A percentile compares a stretch with the other conserved stretches of the same genome.
These are phyloP conservation scores for Rehmannia glutinosa DNA, from an alignment of 257 asterid species.

Conservation along the genomic window DNA sequence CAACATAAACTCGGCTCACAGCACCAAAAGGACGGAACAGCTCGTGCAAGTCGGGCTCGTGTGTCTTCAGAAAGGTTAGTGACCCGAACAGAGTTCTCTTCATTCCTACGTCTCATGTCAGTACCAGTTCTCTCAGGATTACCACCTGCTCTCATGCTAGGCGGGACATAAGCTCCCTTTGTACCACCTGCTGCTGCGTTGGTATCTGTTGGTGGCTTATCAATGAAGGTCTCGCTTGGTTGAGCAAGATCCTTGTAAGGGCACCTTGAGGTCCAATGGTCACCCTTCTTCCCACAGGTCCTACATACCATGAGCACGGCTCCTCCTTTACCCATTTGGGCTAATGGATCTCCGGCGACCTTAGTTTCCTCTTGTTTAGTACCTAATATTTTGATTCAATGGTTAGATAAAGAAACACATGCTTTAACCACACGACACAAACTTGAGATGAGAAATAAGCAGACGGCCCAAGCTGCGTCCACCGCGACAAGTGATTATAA, in stretches of 20 bases:
- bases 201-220: conserved; percentile 65
- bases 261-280: conserved; percentile 94
- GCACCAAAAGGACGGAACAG: conserved; percentile 85
- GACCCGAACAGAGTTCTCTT: conserved; percentile 88
- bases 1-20: conserved; percentile 80
- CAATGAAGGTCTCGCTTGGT: conserved; percentile 51
- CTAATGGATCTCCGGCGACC: conserved; percentile 52
- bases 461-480: background rate
- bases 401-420: background rate
- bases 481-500: too few relatives aligned
- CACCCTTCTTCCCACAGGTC: conserved; percentile 91
- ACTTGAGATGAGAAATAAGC: background rate
- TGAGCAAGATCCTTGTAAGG: conserved; percentile 91
- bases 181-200: conserved; percentile 28
- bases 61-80: conserved; percentile 95
- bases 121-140: conserved; percentile 49
- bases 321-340: conserved; percentile 52
- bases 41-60: conserved; percentile 80
- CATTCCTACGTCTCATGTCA: conserved; percentile 87
- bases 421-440: background rate
- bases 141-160: conserved; percentile 64
- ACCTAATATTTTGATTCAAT: conserved; percentile 34
- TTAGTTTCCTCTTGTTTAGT: conserved; percentile 62
- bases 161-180: conserved; percentile 77
- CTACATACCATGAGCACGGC: conserved; percentile 93